phyloP scores from a whole-genome alignment of 2,329 filamentous ascomycete species.

The Zymoseptoria ardabiliae region DNA sequence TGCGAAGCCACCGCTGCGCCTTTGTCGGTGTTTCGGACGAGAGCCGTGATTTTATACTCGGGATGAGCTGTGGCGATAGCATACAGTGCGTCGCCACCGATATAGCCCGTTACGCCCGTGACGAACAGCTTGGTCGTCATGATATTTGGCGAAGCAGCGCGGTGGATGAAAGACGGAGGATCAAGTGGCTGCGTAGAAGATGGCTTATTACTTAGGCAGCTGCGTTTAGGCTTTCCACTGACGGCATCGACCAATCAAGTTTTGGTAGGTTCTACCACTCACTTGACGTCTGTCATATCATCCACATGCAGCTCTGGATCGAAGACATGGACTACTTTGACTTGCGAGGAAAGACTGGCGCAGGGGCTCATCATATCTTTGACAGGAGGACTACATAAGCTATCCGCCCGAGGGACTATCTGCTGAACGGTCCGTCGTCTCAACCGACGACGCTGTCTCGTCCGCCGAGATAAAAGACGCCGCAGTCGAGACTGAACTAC shows the following conservation, averaged over 20 bases:
- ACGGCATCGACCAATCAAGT: not conserved
- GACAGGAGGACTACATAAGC: not conserved
- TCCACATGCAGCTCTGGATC: no score
- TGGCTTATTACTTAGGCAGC: not conserved
- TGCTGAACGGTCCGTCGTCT: not conserved
- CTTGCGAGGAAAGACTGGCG: no score
- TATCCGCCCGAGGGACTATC: not conserved
- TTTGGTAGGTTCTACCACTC: no score
- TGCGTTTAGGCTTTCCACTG: not conserved
- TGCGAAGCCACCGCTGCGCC: conserved; percentile 39
- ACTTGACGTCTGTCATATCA: no score
- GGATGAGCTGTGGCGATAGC: conserved; percentile 40
- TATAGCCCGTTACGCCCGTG: conserved; percentile 28
- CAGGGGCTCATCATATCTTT: no score
- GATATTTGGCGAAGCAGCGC: not conserved
- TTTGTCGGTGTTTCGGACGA: conserved; percentile 44
- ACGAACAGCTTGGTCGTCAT: not conserved
- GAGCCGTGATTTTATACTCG: conserved; percentile 43
- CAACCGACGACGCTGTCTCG: not conserved
- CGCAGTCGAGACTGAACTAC: not conserved
- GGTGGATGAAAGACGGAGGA: not conserved
- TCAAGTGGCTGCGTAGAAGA: not conserved
- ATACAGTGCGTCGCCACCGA: conserved; percentile 40
- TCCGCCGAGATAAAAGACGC: not conserved
- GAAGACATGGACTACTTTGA: no score